Evolutionary conservation across 2,329 filamentous ascomycete species (phyloP).

Genomic region (Xylariales sp.): DNA sequence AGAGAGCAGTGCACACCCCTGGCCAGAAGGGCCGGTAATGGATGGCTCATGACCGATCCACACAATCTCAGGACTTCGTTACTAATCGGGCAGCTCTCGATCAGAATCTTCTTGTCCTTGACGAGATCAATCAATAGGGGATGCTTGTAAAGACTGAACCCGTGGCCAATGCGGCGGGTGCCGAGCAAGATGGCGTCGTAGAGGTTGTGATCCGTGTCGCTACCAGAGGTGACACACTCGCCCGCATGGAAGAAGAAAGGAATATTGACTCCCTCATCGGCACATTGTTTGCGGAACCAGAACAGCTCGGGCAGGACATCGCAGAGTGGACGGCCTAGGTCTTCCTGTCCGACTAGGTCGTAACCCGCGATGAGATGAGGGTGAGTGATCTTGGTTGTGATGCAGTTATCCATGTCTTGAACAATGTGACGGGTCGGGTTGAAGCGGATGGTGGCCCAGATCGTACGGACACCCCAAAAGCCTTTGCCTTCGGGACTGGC

Average conservation of each 20-base stretch:
- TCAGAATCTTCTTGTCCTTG: slow-evolving; percentile 78
- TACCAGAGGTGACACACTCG: slow-evolving; percentile 77
- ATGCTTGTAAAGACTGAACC: slow-evolving; percentile 85
- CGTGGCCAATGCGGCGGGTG: slow-evolving; percentile 80
- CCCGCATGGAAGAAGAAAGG: slow-evolving; percentile 97
- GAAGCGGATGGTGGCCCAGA: slow-evolving; percentile 73
- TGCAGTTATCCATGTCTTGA: slow-evolving; percentile 82
- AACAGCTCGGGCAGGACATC: slow-evolving; percentile 81
- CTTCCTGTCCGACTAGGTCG: slow-evolving; percentile 86
- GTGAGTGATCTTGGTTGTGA: slow-evolving; percentile 72
- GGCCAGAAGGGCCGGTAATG: slow-evolving; percentile 77
- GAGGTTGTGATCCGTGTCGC: slow-evolving; percentile 71
- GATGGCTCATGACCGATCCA: slow-evolving; percentile 70
- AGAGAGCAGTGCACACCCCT: slow-evolving; percentile 80
- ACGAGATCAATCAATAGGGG: slow-evolving; percentile 84
- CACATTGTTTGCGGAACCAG: slow-evolving; percentile 87
- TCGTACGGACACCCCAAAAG: slow-evolving; percentile 82
- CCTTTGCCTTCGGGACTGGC: slow-evolving; percentile 61
- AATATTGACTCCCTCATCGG: slow-evolving; percentile 70
- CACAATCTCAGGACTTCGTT: slow-evolving; percentile 84
- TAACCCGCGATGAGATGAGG: slow-evolving; percentile 81
- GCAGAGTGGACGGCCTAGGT: slow-evolving; percentile 67
- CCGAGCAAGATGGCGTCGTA: slow-evolving; percentile 71
- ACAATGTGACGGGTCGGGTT: slow-evolving; percentile 62
- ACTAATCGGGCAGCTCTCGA: slow-evolving; percentile 87